Base-by-base conservation (phyloP, 805 yeast species). In the Kazachstania taianensis region DNA sequence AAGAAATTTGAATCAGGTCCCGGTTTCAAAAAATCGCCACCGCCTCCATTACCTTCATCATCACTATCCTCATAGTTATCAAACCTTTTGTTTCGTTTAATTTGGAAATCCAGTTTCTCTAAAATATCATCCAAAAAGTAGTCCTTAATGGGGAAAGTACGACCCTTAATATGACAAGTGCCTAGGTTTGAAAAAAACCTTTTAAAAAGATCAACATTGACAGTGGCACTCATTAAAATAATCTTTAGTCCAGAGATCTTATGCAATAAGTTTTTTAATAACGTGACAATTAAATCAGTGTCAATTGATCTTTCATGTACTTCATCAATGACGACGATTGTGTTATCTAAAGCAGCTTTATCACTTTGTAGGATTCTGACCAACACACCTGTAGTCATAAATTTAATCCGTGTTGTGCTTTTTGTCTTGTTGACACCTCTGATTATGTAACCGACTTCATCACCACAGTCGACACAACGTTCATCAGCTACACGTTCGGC, bases 241-340 rank as follows among this genome's bases (percentile, higher is more conserved):
- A 89, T 66, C 48, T 75, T 81, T 39, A 87, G 53, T 1, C 73
- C 68, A 33, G 65, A 67, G 30, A 54, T 49, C 31, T 55, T 62
- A 8, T 59, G 50, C 44, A 78, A 48, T 4, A 85, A 61, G 26
- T 69, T 69, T 48, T 83, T 86, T 42, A 89, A 62, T 32, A 89
- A 69, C 35, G 86, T 83, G 35, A 89, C 63, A 26, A 89, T 64
- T 38, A 87, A 76, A 57, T 89, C 97, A 41, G 87, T 76, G 49
- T 89, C 97, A 38, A 87, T 73, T 0, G 96, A 85, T 45, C 97
- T 64, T 59, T 89, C 97, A 55, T 89, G 97, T n/a, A 89, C 97
- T 60, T 89, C 97, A 66, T 89, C 97, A 27, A 87, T 75, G 28
- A 87, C 76, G 26, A 87, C 72, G 22, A 78, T 75, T 13, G 87